These are phyloP conservation scores for Linnemannia zychae DNA, from an alignment of 192 early-diverging fungal genomes.

Conservation along the genomic window DNA sequence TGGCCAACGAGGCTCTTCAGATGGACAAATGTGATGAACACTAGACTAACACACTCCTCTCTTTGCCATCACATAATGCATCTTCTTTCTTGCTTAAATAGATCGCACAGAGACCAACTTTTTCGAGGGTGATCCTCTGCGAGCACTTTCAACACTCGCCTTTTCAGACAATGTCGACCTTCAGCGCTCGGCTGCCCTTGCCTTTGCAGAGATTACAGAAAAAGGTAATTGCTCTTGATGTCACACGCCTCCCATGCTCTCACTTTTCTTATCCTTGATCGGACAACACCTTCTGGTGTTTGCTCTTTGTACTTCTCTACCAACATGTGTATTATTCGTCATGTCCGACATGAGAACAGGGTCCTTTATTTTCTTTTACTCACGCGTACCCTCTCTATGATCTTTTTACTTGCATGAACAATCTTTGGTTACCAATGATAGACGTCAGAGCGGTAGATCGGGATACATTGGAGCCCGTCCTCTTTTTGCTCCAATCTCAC, in stretches of 20 bases:
- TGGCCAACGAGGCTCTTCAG: conserved; percentile 1
- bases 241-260: not conserved
- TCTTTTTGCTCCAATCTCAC: conserved; percentile 84
- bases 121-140: conserved; percentile 84
- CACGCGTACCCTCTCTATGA: not conserved
- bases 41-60: not conserved
- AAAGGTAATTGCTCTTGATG: conserved; percentile 63
- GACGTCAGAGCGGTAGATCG: conserved; percentile 83
- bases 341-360: conserved; percentile 1
- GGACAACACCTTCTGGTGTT: not conserved
- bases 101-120: conserved; percentile 86
- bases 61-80: conserved; percentile 11
- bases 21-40: not conserved
- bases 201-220: conserved; percentile 93
- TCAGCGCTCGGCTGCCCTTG: conserved; percentile 88
- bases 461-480: conserved; percentile 84
- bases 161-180: conserved; percentile 89
- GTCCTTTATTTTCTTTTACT: not conserved
- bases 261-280: not conserved
- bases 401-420: not conserved
- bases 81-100: conserved; percentile 34
- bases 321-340: not conserved
- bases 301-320: not conserved
- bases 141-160: conserved; percentile 84
- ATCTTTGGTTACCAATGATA: conserved; percentile 32